Conservation (phyloP, 768 basidiomycete genomes). For the Podaxis sp. region DNA sequence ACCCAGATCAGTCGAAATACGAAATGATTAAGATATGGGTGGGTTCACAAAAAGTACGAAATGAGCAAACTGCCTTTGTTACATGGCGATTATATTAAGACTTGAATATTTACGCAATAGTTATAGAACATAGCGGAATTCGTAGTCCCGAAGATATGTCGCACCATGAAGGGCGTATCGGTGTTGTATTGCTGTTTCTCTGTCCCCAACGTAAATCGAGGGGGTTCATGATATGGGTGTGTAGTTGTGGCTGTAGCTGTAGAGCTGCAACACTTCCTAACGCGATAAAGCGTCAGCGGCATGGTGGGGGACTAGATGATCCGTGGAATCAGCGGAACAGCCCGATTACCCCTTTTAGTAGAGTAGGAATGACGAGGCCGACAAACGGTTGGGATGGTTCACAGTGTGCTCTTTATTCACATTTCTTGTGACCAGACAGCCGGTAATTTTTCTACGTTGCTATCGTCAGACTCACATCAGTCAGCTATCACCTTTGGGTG, state of each 20-base stretch:
- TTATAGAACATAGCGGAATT: constrained; percentile 67
- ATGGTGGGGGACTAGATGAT: too few species aligned
- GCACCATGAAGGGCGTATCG: constrained; percentile 67
- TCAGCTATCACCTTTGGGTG: constrained; percentile 51
- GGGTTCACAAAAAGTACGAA: not conserved
- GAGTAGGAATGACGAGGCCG: too few species aligned
- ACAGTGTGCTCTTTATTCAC: too few species aligned
- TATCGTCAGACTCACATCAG: constrained; percentile 28
- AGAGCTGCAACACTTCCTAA: too few species aligned
- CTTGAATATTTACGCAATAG: not conserved
- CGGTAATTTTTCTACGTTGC: too few species aligned
- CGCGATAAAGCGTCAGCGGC: too few species aligned
- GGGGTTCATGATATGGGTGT: constrained; percentile 17
- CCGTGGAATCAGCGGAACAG: too few species aligned
- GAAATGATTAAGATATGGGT: not conserved
- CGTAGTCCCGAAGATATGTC: constrained; percentile 68
- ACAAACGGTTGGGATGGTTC: too few species aligned
- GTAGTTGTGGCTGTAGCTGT: constrained; percentile 4
- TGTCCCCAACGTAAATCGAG: not conserved
- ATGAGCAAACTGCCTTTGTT: not conserved
- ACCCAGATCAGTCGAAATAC: not conserved
- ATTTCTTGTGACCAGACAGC: too few species aligned
- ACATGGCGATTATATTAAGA: not conserved
- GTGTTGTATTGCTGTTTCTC: not conserved
- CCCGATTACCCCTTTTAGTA: too few species aligned